Percentiles rank a stretch among this genome's conserved stretches.
These are phyloP conservation scores for Blastobotrys robertii DNA, from an alignment of 805 yeast species.

Conservation along the genomic window DNA sequence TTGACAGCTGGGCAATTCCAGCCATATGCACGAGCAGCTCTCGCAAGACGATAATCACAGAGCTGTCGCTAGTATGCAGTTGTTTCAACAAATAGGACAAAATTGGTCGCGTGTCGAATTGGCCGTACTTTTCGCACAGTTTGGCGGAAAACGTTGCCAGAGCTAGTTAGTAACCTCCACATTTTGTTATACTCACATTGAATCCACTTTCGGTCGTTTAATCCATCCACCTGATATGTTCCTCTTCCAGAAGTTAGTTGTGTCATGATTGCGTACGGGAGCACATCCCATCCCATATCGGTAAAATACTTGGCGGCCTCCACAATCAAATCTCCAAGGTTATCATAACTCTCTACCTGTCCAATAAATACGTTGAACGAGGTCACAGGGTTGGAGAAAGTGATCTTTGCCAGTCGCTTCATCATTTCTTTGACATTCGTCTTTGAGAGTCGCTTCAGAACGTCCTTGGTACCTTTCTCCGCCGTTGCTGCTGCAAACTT, in stretches of 20 bases:
- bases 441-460: conserved; percentile 70
- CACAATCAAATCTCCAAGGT: conserved; percentile 67
- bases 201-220: conserved; percentile 75
- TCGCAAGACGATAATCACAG: conserved; percentile 53
- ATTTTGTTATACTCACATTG: conserved; percentile 30
- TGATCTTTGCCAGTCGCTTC: conserved; percentile 59
- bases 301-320: conserved; percentile 70
- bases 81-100: conserved; percentile 51
- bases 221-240: conserved; percentile 65
- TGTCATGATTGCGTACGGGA: conserved; percentile 62
- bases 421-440: conserved; percentile 68
- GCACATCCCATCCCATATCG: conserved; percentile 73
- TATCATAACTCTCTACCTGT: conserved; percentile 88
- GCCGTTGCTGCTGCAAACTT: conserved; percentile 55
- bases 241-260: conserved; percentile 63
- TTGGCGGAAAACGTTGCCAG: conserved; percentile 71
- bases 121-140: conserved; percentile 44
- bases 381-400: conserved; percentile 71
- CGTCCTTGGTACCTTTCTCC: conserved; percentile 68
- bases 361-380: conserved; percentile 60
- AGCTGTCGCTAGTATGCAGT: conserved; percentile 47
- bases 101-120: conserved; percentile 54
- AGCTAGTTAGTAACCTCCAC: conserved; percentile 30
- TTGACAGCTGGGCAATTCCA: conserved; percentile 63
- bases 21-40: conserved; percentile 66